Base-by-base conservation (phyloP, 2,329 filamentous ascomycete species). In the Neofusicoccum sp. region DNA sequence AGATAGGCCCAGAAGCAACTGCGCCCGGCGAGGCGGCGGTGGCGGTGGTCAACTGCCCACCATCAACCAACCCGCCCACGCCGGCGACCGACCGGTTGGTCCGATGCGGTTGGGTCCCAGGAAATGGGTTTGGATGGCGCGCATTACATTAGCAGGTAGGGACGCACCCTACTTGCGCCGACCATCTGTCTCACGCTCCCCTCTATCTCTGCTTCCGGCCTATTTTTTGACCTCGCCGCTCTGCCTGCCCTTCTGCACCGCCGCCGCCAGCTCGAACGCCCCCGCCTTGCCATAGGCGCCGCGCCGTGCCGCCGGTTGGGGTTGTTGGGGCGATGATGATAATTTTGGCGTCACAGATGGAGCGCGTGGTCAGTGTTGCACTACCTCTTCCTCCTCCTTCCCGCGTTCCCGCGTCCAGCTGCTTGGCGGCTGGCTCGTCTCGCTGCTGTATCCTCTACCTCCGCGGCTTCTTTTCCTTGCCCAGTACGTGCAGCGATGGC, bases 141-240 rank as follows among this genome's bases (percentile, higher is more conserved):
- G 45, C 41, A 50, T 16, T 22, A 33, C 48, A 31, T 50, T 50
- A 33, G 41, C 29, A 58, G 41, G 54, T 58, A 58, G 54, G 54
- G 54, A 58, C 54, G 41, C 54, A 22, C 54, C 54, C 54, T 58
- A 58, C 54, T 58, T 58, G 11, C 39, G 36, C 36, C 54, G 45
- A n/a, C 45, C 54, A 29, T 47, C 3, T 45, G 52, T 56, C 52
- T 56, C 52, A 56, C 52, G n/a, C 44, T 5, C 3, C 14, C 41
- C 36, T 41, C 37, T 31, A 16, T 28, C 29, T n/a, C 11, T 5
- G n/a, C 14, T 54, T 56, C 50, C 12, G n/a, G 5, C 34, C 2
- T 39, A 3, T 34, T 58, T 45, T 22, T 22, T 22, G 22, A 22
- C 22, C 22, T 22, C 22, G 22, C 22, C 22, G 22, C 22, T 22